Conservation (phyloP, 2,329 filamentous ascomycete genomes). For the Curvularia lunata region DNA sequence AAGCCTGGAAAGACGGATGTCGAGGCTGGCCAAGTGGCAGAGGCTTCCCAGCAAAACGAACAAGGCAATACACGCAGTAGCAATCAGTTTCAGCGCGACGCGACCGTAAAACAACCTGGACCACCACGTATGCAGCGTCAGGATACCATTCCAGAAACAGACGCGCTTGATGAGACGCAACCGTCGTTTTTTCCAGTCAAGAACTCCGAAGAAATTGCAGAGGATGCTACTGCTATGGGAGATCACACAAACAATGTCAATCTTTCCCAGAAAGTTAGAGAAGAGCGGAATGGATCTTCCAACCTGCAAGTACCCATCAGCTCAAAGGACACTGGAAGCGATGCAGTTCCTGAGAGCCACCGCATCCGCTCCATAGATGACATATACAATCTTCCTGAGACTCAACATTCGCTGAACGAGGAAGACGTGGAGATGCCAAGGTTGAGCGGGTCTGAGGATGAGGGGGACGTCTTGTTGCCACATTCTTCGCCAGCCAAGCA, state of each 20-base stretch:
- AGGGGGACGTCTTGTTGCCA: constrained; percentile 37
- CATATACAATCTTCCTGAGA: constrained; percentile 46
- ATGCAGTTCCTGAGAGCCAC: constrained; percentile 13
- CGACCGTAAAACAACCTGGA: not conserved
- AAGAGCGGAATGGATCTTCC: constrained; percentile 42
- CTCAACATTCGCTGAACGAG: constrained; percentile 39
- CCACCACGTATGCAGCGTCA: constrained; percentile 31
- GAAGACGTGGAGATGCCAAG: constrained; percentile 44
- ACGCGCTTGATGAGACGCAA: constrained; percentile 45
- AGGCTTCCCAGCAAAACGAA: constrained; percentile 29
- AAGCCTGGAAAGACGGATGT: constrained; percentile 16
- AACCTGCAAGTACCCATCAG: constrained; percentile 20
- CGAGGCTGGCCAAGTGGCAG: constrained; percentile 28
- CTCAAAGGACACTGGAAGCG: constrained; percentile 26
- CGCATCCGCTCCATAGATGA: constrained; percentile 44
- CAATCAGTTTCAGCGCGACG: not conserved
- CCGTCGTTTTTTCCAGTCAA: constrained; percentile 31
- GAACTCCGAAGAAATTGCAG: not conserved
- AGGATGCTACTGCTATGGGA: not conserved
- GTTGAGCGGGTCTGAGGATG: constrained; percentile 40
- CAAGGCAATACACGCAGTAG: constrained; percentile 1
- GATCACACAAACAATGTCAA: constrained; percentile 31
- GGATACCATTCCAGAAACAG: constrained; percentile 43
- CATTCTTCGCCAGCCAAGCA: constrained; percentile 32
- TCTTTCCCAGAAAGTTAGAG: constrained; percentile 46